Conservation (phyloP, 176 grass and related monocot genomes). For the Pontederia crassipes region DNA sequence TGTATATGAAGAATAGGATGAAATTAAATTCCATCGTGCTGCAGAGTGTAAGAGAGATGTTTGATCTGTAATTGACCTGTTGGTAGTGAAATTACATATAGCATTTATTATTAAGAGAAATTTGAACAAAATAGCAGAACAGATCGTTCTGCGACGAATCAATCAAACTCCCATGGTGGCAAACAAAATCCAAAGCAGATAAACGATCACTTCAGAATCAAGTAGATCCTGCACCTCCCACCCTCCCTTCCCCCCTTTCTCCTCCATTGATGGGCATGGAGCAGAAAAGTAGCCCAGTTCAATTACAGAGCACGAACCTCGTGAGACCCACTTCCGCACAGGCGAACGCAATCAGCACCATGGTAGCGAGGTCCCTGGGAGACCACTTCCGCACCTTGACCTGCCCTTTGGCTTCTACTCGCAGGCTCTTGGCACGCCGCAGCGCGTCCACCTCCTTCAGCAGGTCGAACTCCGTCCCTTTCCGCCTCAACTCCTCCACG, state of each 20-base stretch:
- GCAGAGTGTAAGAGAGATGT: too few relatives aligned
- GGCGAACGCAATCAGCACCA: slow-evolving; percentile 38
- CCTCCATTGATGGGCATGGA: too few relatives aligned
- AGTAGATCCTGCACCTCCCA: too few relatives aligned
- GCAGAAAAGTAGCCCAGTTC: background rate
- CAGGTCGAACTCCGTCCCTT: slow-evolving; percentile 73
- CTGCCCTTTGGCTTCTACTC: slow-evolving; percentile 64
- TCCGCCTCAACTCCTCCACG: slow-evolving; percentile 65
- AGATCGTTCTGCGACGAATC: slow-evolving; percentile 41
- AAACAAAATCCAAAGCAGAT: background rate
- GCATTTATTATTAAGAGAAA: too few relatives aligned
- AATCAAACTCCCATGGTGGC: background rate
- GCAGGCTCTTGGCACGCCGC: slow-evolving; percentile 73
- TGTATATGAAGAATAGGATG: too few relatives aligned
- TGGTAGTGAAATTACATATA: too few relatives aligned
- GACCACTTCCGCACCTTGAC: slow-evolving; percentile 40
- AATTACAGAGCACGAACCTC: slow-evolving; percentile 76
- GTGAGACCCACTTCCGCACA: slow-evolving; percentile 61
- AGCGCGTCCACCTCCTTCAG: slow-evolving; percentile 96
- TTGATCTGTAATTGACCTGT: too few relatives aligned
- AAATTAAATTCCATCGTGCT: too few relatives aligned
- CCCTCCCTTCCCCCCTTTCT: background rate
- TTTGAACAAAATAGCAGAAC: slow-evolving; percentile 30
- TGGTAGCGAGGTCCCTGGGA: slow-evolving; percentile 49
- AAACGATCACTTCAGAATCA: background rate